Base-by-base conservation (phyloP, 2,329 filamentous ascomycete genomes). In the Trichophyton verrucosum region DNA sequence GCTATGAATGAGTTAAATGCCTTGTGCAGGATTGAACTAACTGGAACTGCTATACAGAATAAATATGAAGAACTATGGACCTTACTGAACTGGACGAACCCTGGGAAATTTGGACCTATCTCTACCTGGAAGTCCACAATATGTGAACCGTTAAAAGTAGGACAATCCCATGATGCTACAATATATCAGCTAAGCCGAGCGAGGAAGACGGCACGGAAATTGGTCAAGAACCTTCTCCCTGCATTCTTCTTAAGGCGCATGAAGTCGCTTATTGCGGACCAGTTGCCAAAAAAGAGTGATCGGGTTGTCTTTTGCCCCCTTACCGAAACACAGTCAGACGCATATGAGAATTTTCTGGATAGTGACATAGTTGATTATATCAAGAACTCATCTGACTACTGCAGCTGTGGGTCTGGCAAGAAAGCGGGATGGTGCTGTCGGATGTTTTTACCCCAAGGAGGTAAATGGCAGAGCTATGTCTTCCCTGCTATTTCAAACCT, bases 41-140 rank as follows among this genome's bases (percentile, higher is more conserved):
- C 91, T 0, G 94, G 94, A 1, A 99, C 94, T 0, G 92, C 92
- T 0, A 96, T 99, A 51, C 94, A 99, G 71, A 99, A 99, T 73
- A 94, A 89, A 66, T 99, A 99, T 71, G 90, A 96, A 70, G 94
- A 99, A 72, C 80, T 99, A 0, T 99, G 92, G 92, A 95, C 91
- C 0, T 78, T 99, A 0, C 78, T 99, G 2, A 95, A 99, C 71
- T 99, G 94, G 94, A 91, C 91, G 0, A 94, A 95, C 66, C 94
- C 94, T 0, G 92, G 91, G 0, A 75, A 73, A 44, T 81, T 87
- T 64, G 84, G 85, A 0, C 82, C 84, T 0, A 74, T 88, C 8
- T 77, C 81, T 3, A 87, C 88, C 47, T 99, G 94, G 94, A 87
- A 85, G 68, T 79, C 81, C 20, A 84, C 82, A 42, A 89, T 99